phyloP scores from a whole-genome alignment of 768 basidiomycete species.

The Tricholoma bakamatsutake region DNA sequence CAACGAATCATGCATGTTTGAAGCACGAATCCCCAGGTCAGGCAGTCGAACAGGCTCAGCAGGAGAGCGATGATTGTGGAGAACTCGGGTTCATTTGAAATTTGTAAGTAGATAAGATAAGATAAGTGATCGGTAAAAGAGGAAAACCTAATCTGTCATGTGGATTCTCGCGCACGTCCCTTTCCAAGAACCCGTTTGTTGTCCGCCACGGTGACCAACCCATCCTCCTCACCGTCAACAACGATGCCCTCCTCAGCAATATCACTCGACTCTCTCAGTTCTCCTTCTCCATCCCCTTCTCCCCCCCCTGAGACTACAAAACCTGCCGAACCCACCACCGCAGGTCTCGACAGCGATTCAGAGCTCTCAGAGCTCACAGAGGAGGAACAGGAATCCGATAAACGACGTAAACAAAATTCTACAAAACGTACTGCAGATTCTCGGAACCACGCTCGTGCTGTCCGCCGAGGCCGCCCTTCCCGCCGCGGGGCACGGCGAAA shows the following conservation, averaged over 20 bases:
- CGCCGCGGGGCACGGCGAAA: constrained; percentile 22
- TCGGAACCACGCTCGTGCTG: constrained; percentile 7
- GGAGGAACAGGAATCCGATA: constrained; percentile 59
- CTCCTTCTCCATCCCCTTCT: constrained; percentile 56
- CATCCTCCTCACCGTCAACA: constrained; percentile 17
- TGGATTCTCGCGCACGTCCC: constrained; percentile 26
- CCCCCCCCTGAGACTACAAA: constrained; percentile 21
- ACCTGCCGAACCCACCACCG: constrained; percentile 21
- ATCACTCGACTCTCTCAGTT: constrained; percentile 61
- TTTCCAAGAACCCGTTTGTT: constrained; percentile 19
- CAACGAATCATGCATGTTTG: too few species aligned
- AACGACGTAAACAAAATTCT: constrained; percentile 13
- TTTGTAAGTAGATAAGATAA: constrained; percentile 25
- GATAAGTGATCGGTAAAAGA: constrained; percentile 20
- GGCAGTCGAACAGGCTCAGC: too few species aligned
- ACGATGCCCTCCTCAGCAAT: constrained; percentile 53
- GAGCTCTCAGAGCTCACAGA: constrained; percentile 83
- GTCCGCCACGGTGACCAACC: constrained; percentile 16
- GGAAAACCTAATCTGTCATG: constrained; percentile 17
- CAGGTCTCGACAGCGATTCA: constrained; percentile 56
- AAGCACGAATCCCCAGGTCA: too few species aligned
- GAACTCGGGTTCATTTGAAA: background rate
- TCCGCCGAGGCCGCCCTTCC: constrained; percentile 14
- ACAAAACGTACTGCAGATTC: constrained; percentile 17
- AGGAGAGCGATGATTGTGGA: too few species aligned